A percentile compares a stretch with the other conserved stretches of the same genome.
Evolutionary conservation across 306 rosid genomes (phyloP).

Genomic region (Gastrolobium bilobum): DNA sequence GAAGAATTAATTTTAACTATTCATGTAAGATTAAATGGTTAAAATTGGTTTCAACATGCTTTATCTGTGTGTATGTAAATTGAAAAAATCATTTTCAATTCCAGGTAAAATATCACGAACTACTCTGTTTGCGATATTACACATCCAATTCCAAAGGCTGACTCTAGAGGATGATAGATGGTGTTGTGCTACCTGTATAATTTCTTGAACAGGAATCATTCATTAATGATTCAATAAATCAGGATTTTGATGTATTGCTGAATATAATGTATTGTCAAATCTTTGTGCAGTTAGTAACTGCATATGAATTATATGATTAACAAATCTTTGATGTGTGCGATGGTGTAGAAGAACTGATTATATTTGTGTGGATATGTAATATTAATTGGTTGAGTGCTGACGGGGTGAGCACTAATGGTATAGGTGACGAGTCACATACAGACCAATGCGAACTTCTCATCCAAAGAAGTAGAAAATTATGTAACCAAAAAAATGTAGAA

Average conservation of each 20-base stretch:
- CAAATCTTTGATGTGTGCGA: no score
- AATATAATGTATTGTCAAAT: background rate
- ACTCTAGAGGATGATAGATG: background rate
- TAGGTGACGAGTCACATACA: constrained; percentile 37
- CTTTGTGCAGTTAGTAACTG: background rate
- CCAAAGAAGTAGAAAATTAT: background rate
- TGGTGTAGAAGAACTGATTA: background rate
- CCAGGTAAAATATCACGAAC: background rate
- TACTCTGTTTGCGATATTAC: background rate
- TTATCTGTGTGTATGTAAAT: no score
- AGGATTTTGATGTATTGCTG: background rate
- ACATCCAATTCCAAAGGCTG: background rate
- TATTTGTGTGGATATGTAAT: background rate
- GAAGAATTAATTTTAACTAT: no score
- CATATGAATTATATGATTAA: background rate
- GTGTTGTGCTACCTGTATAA: constrained; percentile 12
- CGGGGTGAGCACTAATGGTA: background rate
- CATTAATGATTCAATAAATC: no score
- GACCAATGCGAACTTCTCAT: background rate
- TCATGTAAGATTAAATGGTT: no score
- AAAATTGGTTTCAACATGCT: no score
- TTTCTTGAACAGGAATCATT: background rate
- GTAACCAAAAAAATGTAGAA: no score
- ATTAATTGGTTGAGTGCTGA: background rate
- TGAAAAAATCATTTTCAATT: background rate